Conservation (phyloP, 2,329 filamentous ascomycete species). For the Stagonosporopsis chrysanthemi region DNA sequence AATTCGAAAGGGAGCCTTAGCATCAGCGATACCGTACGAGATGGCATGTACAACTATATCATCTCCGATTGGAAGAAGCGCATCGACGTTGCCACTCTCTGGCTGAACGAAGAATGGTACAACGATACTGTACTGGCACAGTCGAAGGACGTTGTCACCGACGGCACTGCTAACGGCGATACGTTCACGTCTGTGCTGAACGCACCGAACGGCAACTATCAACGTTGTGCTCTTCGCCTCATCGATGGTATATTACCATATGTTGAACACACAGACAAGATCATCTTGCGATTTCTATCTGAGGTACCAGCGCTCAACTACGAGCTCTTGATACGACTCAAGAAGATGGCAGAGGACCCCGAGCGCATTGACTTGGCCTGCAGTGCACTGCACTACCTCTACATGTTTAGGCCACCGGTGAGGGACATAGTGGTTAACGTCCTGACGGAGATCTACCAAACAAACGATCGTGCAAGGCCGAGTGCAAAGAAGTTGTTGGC, state of each 20-base stretch:
- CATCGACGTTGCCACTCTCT: slow-evolving; percentile 88
- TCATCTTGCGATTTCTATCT: slow-evolving; percentile 87
- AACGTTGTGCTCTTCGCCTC: slow-evolving; percentile 79
- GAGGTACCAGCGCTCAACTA: slow-evolving; percentile 84
- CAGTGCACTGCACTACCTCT: slow-evolving; percentile 62
- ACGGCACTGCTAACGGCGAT: slow-evolving; percentile 56
- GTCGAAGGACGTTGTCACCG: slow-evolving; percentile 25
- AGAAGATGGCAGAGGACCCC: slow-evolving; percentile 68
- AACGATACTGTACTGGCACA: slow-evolving; percentile 73
- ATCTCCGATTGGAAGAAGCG: slow-evolving; percentile 90
- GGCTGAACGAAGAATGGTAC: slow-evolving; percentile 98
- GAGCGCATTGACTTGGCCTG: slow-evolving; percentile 67
- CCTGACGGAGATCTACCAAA: slow-evolving; percentile 64
- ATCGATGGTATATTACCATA: slow-evolving; percentile 90
- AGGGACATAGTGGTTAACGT: slow-evolving; percentile 65
- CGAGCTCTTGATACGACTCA: slow-evolving; percentile 75
- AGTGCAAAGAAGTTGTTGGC: slow-evolving; percentile 61
- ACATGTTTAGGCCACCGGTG: slow-evolving; percentile 63
- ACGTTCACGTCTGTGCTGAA: slow-evolving; percentile 35
- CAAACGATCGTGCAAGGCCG: slow-evolving; percentile 56
- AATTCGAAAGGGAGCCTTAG: slow-evolving; percentile 47
- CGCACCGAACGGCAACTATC: slow-evolving; percentile 67
- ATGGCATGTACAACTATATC: slow-evolving; percentile 82
- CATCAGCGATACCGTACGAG: slow-evolving; percentile 75
- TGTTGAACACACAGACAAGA: slow-evolving; percentile 87